These are phyloP conservation scores for Huiozyma sinensis DNA, from an alignment of 805 yeast species.

Conservation along the genomic window DNA sequence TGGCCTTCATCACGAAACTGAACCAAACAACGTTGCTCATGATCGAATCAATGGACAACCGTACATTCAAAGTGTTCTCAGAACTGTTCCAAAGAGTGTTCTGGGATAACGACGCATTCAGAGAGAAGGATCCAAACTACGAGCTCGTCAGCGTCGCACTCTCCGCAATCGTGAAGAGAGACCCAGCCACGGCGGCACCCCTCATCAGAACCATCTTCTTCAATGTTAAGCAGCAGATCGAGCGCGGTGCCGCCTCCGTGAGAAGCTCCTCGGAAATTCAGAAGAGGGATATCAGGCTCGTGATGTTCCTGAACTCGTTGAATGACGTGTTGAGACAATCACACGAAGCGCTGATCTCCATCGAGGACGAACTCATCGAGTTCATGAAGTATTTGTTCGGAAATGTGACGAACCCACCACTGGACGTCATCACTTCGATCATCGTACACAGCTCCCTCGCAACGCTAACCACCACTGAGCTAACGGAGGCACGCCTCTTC, in stretches of 20 bases:
- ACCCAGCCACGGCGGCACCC: conserved; percentile 22
- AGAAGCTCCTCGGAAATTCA: conserved; percentile 57
- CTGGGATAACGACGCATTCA: conserved; percentile 41
- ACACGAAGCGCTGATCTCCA: conserved; percentile 36
- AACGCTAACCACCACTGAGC: conserved; percentile 49
- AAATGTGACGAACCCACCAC: conserved; percentile 39
- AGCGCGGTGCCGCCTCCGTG: conserved; percentile 70
- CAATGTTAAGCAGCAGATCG: conserved; percentile 54
- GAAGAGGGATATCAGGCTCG: conserved; percentile 66
- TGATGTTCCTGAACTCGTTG: conserved; percentile 58
- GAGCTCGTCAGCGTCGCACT: conserved; percentile 63
- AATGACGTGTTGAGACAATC: conserved; percentile 66
- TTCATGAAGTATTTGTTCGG: conserved; percentile 23
- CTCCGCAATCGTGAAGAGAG: conserved; percentile 60
- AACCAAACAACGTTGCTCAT: conserved; percentile 38
- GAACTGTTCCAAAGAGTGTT: conserved; percentile 31
- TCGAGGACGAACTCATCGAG: conserved; percentile 36
- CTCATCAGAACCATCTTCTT: conserved; percentile 22
- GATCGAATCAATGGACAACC: conserved; percentile 51
- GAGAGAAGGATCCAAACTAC: conserved; percentile 47
- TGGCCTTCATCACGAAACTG: conserved; percentile 30
- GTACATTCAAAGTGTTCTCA: conserved; percentile 37
- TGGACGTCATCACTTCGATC: conserved; percentile 49
- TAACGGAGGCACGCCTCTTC: conserved; percentile 46
- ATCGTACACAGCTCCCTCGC: conserved; percentile 58